phyloP scores from a whole-genome alignment of 768 basidiomycete species.

The Boletus fagicola region DNA sequence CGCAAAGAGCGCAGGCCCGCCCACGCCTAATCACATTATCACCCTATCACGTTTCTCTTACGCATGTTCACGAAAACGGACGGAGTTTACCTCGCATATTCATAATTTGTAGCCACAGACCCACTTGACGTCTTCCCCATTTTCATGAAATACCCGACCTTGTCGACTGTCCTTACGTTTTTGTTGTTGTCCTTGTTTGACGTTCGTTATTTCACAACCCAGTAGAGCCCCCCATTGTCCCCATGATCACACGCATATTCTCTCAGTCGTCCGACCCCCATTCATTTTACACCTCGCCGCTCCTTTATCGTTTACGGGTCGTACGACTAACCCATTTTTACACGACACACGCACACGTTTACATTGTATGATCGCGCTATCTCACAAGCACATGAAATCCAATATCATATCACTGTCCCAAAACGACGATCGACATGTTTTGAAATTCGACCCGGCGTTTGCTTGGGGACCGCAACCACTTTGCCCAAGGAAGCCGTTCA shows the following conservation, averaged over 20 bases:
- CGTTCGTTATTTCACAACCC: background rate
- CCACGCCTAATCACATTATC: background rate
- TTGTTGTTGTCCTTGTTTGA: background rate
- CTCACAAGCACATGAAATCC: too few relatives aligned
- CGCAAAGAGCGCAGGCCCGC: conserved; percentile 12
- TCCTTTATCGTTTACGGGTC: background rate
- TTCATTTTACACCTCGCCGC: background rate
- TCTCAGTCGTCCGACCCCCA: too few relatives aligned
- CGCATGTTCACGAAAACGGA: conserved; percentile 18
- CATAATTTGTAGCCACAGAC: conserved; percentile 16
- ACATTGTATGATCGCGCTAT: too few relatives aligned
- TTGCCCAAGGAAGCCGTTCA: background rate
- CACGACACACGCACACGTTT: too few relatives aligned
- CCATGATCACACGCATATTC: too few relatives aligned
- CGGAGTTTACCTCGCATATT: conserved; percentile 3
- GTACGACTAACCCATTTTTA: too few relatives aligned
- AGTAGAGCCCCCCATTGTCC: background rate
- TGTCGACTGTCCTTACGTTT: conserved; percentile 16
- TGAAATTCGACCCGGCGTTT: background rate
- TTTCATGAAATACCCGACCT: conserved; percentile 18
- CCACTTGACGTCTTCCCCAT: background rate
- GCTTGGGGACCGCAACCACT: background rate
- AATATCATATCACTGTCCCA: too few relatives aligned
- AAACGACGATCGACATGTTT: background rate
- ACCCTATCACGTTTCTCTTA: conserved; percentile 11